phyloP scores from a whole-genome alignment of 1,284 basidiomycete species.

The Trichosporon sp. region DNA sequence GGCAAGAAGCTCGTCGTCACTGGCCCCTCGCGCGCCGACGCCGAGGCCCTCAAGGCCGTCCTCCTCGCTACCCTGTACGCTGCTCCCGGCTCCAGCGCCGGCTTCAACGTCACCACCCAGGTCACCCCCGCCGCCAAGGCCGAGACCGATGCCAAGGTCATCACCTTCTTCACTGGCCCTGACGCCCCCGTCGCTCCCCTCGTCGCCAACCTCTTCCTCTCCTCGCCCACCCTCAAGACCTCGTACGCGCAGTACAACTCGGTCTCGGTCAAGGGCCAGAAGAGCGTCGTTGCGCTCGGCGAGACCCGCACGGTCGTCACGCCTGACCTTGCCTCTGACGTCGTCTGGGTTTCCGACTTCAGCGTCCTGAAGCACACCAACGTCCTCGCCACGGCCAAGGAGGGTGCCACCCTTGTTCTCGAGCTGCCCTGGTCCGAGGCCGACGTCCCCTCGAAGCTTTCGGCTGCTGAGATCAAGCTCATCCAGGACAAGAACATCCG shows the following conservation, averaged over 20 bases:
- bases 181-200: slow-evolving; percentile 53
- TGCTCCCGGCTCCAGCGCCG: slow-evolving; percentile 47
- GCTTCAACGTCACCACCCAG: slow-evolving; percentile 48
- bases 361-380: slow-evolving; percentile 54
- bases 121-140: slow-evolving; percentile 39
- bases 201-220: slow-evolving; percentile 56
- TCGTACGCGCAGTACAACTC: slow-evolving; percentile 53
- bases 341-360: slow-evolving; percentile 56
- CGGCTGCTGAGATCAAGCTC: slow-evolving; percentile 47
- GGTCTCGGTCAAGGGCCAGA: slow-evolving; percentile 51
- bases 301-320: slow-evolving; percentile 35
- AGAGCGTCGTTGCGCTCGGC: slow-evolving; percentile 53
- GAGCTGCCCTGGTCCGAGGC: slow-evolving; percentile 56
- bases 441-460: slow-evolving; percentile 54
- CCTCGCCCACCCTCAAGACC: slow-evolving; percentile 52
- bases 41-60: slow-evolving; percentile 52
- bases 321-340: slow-evolving; percentile 41
- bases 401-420: slow-evolving; percentile 53
- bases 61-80: slow-evolving; percentile 60
- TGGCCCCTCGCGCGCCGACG: slow-evolving; percentile 46
- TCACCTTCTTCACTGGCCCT: slow-evolving; percentile 57
- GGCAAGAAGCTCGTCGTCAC: slow-evolving; percentile 47
- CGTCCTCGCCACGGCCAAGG: slow-evolving; percentile 48
- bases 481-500: slow-evolving; percentile 55
- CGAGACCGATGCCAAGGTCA: slow-evolving; percentile 48